Conservation (phyloP, 2,329 filamentous ascomycete genomes). For the Leptographium radiaticola region DNA sequence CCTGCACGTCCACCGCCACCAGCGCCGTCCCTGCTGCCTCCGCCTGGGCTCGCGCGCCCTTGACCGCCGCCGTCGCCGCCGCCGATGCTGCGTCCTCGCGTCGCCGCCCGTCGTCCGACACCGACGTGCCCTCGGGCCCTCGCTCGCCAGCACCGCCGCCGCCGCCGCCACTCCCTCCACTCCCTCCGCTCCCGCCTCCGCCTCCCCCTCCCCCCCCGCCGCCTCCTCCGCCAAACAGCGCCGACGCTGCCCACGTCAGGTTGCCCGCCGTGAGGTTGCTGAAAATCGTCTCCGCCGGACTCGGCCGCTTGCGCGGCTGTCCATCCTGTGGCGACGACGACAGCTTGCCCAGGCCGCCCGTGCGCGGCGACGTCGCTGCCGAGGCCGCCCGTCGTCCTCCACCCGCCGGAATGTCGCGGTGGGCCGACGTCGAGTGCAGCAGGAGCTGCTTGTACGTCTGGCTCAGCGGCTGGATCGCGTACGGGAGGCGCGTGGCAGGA, state of each 20-base stretch:
- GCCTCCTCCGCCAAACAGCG: constrained; percentile 18
- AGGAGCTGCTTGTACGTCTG: constrained; percentile 4
- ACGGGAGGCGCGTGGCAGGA: neutral
- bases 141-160: constrained; percentile 11
- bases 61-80: constrained; percentile 1
- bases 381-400: constrained; percentile 13
- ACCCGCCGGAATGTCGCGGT: constrained; percentile 12
- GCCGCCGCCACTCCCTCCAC: neutral
- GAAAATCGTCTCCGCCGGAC: constrained; percentile 48
- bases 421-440: constrained; percentile 1
- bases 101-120: constrained; percentile 40
- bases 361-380: constrained; percentile 7
- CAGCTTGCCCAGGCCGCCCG: constrained; percentile 1
- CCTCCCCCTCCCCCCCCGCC: too few species aligned
- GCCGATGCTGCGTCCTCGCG: constrained; percentile 24
- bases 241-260: constrained; percentile 36
- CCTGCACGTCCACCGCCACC: constrained; percentile 36
- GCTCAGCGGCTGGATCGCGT: constrained; percentile 1
- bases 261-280: constrained; percentile 39
- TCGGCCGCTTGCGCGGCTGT: constrained; percentile 35
- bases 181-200: too few species aligned
- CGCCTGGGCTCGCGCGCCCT: neutral
- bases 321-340: constrained; percentile 16
- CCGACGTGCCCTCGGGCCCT: constrained; percentile 35
- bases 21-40: constrained; percentile 18